Percentiles rank a stretch among this genome's conserved stretches.
Evolutionary conservation across 495 filamentous ascomycete species (phyloP).

Genomic region (Astrothelium macrocarpum): DNA sequence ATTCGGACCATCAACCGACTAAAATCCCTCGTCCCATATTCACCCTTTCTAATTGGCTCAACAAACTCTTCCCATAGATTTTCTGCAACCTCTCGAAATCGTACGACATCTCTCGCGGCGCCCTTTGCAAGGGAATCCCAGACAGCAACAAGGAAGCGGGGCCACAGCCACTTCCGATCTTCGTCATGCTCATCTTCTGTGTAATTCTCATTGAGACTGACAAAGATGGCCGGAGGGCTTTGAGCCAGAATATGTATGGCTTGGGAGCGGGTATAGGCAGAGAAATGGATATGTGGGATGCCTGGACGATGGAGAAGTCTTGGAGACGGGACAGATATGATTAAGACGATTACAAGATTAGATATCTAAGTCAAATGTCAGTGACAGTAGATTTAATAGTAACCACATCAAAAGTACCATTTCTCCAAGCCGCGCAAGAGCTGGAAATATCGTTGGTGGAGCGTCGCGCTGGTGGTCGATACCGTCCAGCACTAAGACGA

Average conservation of each 20-base stretch:
- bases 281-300: conserved; percentile 72
- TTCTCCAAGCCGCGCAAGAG: conserved; percentile 67
- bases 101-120: conserved; percentile 53
- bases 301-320: conserved; percentile 61
- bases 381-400: background rate
- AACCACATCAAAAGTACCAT: conserved; percentile 43
- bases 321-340: conserved; percentile 63
- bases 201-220: conserved; percentile 33
- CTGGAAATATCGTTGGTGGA: conserved; percentile 70
- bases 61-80: conserved; percentile 64
- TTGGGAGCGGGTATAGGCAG: conserved; percentile 73
- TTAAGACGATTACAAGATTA: conserved; percentile 64
- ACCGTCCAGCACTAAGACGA: conserved; percentile 82
- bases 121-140: conserved; percentile 63
- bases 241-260: conserved; percentile 60
- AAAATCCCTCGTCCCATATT: conserved; percentile 67
- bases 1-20: conserved; percentile 66
- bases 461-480: conserved; percentile 81
- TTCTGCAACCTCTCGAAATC: conserved; percentile 46
- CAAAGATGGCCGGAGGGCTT: conserved; percentile 38
- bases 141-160: conserved; percentile 61
- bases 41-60: conserved; percentile 52
- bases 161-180: conserved; percentile 53
- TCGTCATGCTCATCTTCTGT: conserved; percentile 42
- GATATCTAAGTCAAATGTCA: conserved; percentile 53